Base-by-base conservation (phyloP, 1,139 yeast genomes). In the Zygotorulaspora mrakii region DNA sequence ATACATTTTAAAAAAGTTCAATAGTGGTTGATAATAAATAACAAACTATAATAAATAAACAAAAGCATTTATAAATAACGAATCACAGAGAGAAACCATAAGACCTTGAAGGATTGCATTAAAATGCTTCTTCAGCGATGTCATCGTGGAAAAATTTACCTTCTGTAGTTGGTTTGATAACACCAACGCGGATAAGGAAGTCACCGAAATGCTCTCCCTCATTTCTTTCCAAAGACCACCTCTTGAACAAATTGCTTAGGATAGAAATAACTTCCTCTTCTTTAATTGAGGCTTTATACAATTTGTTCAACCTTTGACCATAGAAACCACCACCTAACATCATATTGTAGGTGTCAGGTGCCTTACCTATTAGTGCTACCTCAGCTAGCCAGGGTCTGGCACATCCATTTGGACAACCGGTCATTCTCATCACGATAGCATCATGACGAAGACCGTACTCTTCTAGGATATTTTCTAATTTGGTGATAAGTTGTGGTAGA, bases 361-460 rank as follows among this genome's bases (percentile, higher is more conserved):
- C 96, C 65, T 91, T 91, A 66, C 98, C 98, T 40, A 91, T 95
- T 46, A 87, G 73, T 0, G 97, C 97, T 43, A 91, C 79, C 66
- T 91, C 98, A 2, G 96, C 97, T 40, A 91, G 70, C 96, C 96
- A 91, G 16, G 97, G 97, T 65, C 98, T 80, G 18, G 98, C 91
- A 73, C 98, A 91, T 52, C 97, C 98, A 64, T 91, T 91, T 43
- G 97, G 96, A 74, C 98, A 91, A 48, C 98, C 98, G 31, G 97
- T 88, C 96, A 91, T 89, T 70, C 98, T 80, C 95, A 91, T 85
- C 22, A 88, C 95, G 52, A 91, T 76, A 5, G 95, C 81, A 64
- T 91, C 97, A 60, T 88, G 96, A 62, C 96, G 83, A 54, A 91
- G 75, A 5, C 98, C 98, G 51, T 80, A 80, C 57, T 88, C 95